Conservation (phyloP, 2,329 filamentous ascomycete genomes). For the Botrytis fragariae region DNA sequence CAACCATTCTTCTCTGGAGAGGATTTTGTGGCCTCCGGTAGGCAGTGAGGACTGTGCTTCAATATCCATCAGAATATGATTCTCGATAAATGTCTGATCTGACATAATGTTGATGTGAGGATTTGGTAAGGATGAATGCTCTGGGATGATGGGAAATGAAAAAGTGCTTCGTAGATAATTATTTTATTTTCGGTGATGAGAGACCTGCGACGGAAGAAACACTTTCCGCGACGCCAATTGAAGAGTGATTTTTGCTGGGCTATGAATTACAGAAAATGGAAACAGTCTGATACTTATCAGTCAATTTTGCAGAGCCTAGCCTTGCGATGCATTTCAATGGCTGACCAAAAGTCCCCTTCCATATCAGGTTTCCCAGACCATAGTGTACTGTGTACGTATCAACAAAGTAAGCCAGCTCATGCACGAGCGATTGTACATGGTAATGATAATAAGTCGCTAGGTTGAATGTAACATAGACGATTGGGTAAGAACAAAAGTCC, state of each 20-base stretch:
- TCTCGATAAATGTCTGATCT: neutral
- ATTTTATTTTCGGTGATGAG: neutral
- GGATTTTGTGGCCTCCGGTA: neutral
- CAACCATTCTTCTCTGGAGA: slow-evolving; percentile 2
- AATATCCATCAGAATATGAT: neutral
- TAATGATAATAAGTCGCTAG: neutral
- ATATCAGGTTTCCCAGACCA: neutral
- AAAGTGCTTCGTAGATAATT: neutral
- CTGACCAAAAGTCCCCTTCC: neutral
- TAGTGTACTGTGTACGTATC: neutral
- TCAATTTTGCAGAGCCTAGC: neutral
- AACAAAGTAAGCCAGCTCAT: neutral
- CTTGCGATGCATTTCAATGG: neutral
- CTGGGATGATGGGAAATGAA: neutral
- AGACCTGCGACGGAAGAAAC: neutral
- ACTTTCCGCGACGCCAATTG: too few species aligned
- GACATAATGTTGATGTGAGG: neutral
- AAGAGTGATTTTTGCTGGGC: neutral
- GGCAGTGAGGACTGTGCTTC: neutral
- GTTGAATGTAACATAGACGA: neutral
- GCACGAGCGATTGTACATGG: neutral
- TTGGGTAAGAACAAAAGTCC: neutral
- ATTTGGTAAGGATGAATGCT: neutral
- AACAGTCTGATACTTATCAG: neutral
- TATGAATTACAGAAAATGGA: neutral